These are phyloP conservation scores for Endoconidiophora polonica DNA, from an alignment of 2,329 filamentous ascomycete genomes.

Conservation along the genomic window DNA sequence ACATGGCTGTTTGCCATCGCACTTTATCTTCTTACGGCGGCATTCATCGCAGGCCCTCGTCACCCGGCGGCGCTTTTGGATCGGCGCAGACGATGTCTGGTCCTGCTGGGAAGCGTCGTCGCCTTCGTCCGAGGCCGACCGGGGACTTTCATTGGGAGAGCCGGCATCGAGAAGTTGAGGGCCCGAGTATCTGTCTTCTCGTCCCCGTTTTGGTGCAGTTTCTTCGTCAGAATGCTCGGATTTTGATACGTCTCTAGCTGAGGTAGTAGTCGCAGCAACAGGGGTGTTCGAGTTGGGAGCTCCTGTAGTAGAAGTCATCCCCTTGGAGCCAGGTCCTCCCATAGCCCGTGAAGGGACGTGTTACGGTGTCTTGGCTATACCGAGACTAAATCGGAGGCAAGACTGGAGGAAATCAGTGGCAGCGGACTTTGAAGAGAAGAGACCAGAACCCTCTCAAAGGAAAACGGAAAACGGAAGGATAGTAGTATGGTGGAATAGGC, in stretches of 20 bases:
- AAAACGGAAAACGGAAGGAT: too few species aligned
- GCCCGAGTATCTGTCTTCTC: background rate
- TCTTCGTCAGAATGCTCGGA: too few species aligned
- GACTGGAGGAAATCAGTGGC: too few species aligned
- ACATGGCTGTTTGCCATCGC: slow-evolving; percentile 72
- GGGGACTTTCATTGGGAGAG: slow-evolving; percentile 27
- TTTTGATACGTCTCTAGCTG: too few species aligned
- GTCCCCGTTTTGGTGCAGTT: too few species aligned
- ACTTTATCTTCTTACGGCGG: slow-evolving; percentile 74
- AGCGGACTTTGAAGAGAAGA: too few species aligned
- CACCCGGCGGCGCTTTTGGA: slow-evolving; percentile 63
- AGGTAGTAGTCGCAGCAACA: background rate
- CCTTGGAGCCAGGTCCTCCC: background rate
- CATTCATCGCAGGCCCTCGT: slow-evolving; percentile 73
- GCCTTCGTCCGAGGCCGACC: slow-evolving; percentile 27
- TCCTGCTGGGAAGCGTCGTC: slow-evolving; percentile 20
- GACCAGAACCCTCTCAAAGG: too few species aligned
- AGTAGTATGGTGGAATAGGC: background rate
- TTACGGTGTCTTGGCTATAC: too few species aligned
- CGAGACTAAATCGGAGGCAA: background rate
- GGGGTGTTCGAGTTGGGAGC: background rate
- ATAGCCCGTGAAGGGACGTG: background rate
- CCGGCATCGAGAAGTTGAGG: slow-evolving; percentile 16
- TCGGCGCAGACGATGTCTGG: slow-evolving; percentile 32
- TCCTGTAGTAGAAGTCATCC: slow-evolving; percentile 1